These are phyloP conservation scores for Mollisia scopiformis DNA, from an alignment of 2,329 filamentous ascomycete species.

Conservation along the genomic window DNA sequence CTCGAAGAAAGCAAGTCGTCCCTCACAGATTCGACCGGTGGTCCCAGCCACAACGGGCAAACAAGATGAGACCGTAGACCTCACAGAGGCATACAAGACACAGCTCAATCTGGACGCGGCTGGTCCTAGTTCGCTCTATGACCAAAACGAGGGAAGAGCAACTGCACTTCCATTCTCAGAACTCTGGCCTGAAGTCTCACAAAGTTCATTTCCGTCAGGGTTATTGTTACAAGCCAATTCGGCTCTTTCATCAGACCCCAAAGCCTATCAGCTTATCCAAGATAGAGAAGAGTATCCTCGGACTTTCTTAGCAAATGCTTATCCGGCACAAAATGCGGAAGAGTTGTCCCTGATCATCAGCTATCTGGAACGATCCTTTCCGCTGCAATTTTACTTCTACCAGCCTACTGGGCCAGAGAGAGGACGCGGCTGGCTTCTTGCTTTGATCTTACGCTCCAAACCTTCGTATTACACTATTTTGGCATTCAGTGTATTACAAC, in stretches of 20 bases:
- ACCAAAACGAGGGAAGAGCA: neutral
- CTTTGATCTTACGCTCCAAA: slow-evolving; percentile 6
- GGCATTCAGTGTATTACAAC: neutral
- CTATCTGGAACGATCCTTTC: slow-evolving; percentile 18
- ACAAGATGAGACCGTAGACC: neutral
- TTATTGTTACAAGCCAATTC: neutral
- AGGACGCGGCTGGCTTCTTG: slow-evolving; percentile 19
- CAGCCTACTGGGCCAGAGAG: slow-evolving; percentile 30
- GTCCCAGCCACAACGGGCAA: neutral
- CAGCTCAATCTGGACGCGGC: neutral
- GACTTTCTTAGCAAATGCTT: neutral
- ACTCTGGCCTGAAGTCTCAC: neutral
- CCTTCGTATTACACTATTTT: slow-evolving; percentile 12
- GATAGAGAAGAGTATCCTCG: slow-evolving; percentile 3
- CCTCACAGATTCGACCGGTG: neutral
- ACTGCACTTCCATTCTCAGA: neutral
- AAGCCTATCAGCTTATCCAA: neutral
- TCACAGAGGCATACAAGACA: neutral
- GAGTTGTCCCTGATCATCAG: slow-evolving; percentile 8
- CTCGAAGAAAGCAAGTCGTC: slow-evolving; percentile 1
- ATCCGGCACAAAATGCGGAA: slow-evolving; percentile 8
- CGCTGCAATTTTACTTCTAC: slow-evolving; percentile 17
- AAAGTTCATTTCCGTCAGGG: neutral
- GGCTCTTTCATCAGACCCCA: neutral
- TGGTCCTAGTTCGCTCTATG: too few species aligned